phyloP scores from a whole-genome alignment of 805 yeast species.

The Phaffomyces opuntiae region DNA sequence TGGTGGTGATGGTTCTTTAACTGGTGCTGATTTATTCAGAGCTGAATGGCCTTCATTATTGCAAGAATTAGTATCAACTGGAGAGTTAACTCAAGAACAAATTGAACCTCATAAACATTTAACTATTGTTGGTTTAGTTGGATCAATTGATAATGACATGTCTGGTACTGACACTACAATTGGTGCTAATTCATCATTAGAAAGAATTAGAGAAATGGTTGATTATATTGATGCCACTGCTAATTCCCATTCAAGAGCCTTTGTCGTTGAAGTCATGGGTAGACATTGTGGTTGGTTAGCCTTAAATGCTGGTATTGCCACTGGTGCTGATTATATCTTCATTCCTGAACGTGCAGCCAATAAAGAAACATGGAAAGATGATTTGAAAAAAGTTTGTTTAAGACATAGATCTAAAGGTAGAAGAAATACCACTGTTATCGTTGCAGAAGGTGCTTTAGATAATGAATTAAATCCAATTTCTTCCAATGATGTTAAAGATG shows the following conservation, averaged over 20 bases:
- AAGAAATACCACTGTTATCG: constrained; percentile 92
- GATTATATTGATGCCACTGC: constrained; percentile 98
- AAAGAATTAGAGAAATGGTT: constrained; percentile 86
- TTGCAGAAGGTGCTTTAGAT: constrained; percentile 96
- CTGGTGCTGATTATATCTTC: constrained; percentile 90
- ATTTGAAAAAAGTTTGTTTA: constrained; percentile 64
- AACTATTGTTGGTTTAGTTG: constrained; percentile 90
- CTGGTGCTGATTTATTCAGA: constrained; percentile 95
- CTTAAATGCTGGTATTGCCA: constrained; percentile 93
- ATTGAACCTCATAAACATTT: constrained; percentile 58
- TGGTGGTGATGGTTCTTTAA: constrained; percentile 98
- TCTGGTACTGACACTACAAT: constrained; percentile 93
- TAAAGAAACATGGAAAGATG: constrained; percentile 68
- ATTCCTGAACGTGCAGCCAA: constrained; percentile 92
- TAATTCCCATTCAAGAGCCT: constrained; percentile 93
- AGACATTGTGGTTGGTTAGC: constrained; percentile 99
- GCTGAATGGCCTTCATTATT: constrained; percentile 90
- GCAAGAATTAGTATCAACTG: constrained; percentile 54
- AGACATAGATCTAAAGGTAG: constrained; percentile 84
- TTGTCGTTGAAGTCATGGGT: constrained; percentile 98
- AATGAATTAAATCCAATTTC: constrained; percentile 73
- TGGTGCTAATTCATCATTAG: constrained; percentile 92
- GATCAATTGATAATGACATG: constrained; percentile 98
- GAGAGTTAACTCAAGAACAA: constrained; percentile 51
- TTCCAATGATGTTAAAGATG: constrained; percentile 73